Evolutionary conservation across 2,329 filamentous ascomycete species (phyloP), one percentile per base, ranked within the genome.

Genomic region (Penicillium sp.): DNA sequence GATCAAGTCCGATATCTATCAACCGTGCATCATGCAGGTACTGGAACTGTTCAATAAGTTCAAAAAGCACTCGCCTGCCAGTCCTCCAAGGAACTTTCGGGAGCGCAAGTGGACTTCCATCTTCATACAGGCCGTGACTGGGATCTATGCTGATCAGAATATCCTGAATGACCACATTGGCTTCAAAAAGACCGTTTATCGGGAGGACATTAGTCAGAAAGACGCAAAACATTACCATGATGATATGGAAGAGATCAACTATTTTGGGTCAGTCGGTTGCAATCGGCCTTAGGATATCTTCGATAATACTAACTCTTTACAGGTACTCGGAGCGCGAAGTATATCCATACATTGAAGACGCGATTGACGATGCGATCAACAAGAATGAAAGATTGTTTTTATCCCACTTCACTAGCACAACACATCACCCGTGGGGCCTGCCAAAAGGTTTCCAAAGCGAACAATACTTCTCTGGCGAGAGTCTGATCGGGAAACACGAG

Each of bases 381-480:
- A 72, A 70, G 0, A 68, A 69, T 0, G 62, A 68, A 48, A 62
- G 72, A 16, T 65, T 74, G 4, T 75, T 75, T 42, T 60, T 75
- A 5, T 73, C 72, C 2, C 72, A 75, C 53, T 73, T 75, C 30
- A 75, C 72, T 2, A 71, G 70, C 62, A 71, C 71, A 11, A 74
- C 71, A 6, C 79, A 81, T 66, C 79, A 81, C 63, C 77, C 78
- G 1, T 81, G 78, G 76, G 71, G 65, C 22, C 69, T 72, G 7
- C 79, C 79, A 2, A 58, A 67, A 2, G 65, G 67, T 1, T 73
- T 74, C 57, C 63, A 66, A 8, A 58, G 68, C 7, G 67, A 70
- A 37, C 30, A 71, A 22, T 75, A 75, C 60, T 71, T 70, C 55
- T 57, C 64, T 3, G 58, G 51, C 13, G 59, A 67, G 4, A 60